phyloP scores from a whole-genome alignment of 1,284 basidiomycete genomes.

The Trichosporon sp. region DNA sequence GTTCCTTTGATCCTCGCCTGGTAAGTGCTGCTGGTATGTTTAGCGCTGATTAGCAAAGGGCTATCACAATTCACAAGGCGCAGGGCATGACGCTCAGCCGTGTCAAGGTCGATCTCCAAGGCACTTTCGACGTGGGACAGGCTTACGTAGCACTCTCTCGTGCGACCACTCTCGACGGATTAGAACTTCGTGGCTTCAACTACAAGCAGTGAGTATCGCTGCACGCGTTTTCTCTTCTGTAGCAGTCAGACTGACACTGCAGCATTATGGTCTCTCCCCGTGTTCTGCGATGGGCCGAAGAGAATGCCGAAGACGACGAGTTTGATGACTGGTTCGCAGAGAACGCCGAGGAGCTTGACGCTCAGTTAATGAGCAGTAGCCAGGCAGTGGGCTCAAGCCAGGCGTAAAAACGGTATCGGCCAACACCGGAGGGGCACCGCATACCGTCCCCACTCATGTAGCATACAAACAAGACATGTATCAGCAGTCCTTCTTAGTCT shows the following conservation, averaged over 20 bases:
- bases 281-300: constrained; percentile 9
- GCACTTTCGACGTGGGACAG: constrained; percentile 52
- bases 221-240: background rate
- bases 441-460: no score
- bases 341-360: background rate
- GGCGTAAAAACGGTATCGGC: no score
- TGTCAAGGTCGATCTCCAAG: constrained; percentile 51
- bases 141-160: constrained; percentile 40
- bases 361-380: background rate
- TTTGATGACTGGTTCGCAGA: background rate
- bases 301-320: constrained; percentile 7
- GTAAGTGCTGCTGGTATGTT: background rate
- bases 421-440: no score
- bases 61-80: constrained; percentile 39
- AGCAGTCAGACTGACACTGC: background rate
- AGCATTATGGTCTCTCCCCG: constrained; percentile 9
- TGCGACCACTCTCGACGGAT: constrained; percentile 29
- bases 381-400: no score
- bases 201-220: background rate
- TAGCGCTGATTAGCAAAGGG: constrained; percentile 15
- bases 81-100: constrained; percentile 59
- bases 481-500: background rate
- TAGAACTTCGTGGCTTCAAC: constrained; percentile 21
- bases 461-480: background rate
- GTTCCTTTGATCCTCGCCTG: constrained; percentile 16